Evolutionary conservation across 371 early-diverging fungal species (phyloP).

Genomic region (Umbelopsis sp.): DNA sequence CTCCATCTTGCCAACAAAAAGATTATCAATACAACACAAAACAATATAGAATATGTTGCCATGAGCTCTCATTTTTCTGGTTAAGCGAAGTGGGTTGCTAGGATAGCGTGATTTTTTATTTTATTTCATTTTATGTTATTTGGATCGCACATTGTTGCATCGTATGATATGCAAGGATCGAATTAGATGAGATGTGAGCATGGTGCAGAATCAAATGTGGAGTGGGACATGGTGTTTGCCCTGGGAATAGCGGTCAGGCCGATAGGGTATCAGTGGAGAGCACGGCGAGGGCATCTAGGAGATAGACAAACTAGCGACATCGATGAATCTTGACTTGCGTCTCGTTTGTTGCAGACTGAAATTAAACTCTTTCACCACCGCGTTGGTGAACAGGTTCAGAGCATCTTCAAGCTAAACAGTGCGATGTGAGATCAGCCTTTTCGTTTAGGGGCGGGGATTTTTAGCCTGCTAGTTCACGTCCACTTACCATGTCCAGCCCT

Average conservation of each 20-base stretch:
- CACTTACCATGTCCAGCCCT: slow-evolving; percentile 40
- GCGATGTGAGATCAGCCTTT: too few species aligned
- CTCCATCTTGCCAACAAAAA: slow-evolving; percentile 4
- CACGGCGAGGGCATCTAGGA: neutral
- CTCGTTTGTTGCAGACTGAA: neutral
- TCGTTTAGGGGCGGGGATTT: too few species aligned
- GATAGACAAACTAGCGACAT: slow-evolving; percentile 5
- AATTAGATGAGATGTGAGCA: neutral
- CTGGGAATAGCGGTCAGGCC: neutral
- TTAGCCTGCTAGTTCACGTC: too few species aligned
- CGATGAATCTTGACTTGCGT: slow-evolving; percentile 12
- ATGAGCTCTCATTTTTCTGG: too few species aligned
- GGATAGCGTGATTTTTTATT: too few species aligned
- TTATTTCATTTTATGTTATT: too few species aligned
- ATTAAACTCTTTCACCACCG: slow-evolving; percentile 5
- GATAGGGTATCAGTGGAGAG: neutral
- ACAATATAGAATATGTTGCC: slow-evolving; percentile 12
- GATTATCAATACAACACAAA: slow-evolving; percentile 12
- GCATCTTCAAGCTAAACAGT: neutral
- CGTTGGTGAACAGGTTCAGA: neutral
- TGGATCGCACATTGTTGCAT: too few species aligned
- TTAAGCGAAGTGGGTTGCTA: too few species aligned
- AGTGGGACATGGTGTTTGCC: neutral
- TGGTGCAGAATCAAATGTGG: neutral
- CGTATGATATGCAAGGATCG: too few species aligned